Percentiles rank a stretch among this genome's conserved stretches.
phyloP scores from a whole-genome alignment of 1,284 basidiomycete genomes.

The Irpex lacteus region DNA sequence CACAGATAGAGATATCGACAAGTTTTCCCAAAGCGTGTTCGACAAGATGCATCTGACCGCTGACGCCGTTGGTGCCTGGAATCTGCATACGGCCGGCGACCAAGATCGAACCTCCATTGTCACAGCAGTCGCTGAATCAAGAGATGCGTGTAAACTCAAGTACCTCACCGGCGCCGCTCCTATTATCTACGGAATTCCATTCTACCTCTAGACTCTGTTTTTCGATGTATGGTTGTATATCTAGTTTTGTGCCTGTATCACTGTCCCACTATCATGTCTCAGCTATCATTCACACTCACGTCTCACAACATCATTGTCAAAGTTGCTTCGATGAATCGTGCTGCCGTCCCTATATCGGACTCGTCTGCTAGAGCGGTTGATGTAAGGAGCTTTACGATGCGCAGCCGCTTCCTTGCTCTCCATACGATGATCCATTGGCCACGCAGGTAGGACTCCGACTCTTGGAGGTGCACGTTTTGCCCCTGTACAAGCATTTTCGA shows the following conservation, averaged over 20 bases:
- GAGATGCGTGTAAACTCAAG: constrained; percentile 83
- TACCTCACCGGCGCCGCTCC: constrained; percentile 96
- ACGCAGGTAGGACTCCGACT: too few relatives aligned
- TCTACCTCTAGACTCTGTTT: constrained; percentile 52
- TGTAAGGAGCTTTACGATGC: too few relatives aligned
- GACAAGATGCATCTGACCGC: constrained; percentile 64
- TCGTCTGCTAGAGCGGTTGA: too few relatives aligned
- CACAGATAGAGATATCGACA: constrained; percentile 96
- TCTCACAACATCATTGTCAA: too few relatives aligned
- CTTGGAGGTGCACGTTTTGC: too few relatives aligned
- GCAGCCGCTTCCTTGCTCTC: too few relatives aligned
- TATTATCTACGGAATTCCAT: constrained; percentile 93
- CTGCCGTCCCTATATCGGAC: too few relatives aligned
- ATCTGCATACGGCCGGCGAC: constrained; percentile 15
- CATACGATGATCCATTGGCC: too few relatives aligned
- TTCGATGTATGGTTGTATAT: not conserved
- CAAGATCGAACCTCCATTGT: constrained; percentile 52
- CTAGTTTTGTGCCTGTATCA: not conserved
- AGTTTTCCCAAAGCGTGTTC: constrained; percentile 84
- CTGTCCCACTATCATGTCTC: not conserved
- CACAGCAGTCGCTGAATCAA: constrained; percentile 76
- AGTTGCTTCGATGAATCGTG: too few relatives aligned
- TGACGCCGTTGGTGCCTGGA: constrained; percentile 31
- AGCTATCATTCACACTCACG: not conserved
- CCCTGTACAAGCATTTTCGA: too few relatives aligned